A percentile compares a stretch with the other conserved stretches of the same genome.
phyloP scores from a whole-genome alignment of 768 basidiomycete genomes.

The Holtermanniella nyarrowii region DNA sequence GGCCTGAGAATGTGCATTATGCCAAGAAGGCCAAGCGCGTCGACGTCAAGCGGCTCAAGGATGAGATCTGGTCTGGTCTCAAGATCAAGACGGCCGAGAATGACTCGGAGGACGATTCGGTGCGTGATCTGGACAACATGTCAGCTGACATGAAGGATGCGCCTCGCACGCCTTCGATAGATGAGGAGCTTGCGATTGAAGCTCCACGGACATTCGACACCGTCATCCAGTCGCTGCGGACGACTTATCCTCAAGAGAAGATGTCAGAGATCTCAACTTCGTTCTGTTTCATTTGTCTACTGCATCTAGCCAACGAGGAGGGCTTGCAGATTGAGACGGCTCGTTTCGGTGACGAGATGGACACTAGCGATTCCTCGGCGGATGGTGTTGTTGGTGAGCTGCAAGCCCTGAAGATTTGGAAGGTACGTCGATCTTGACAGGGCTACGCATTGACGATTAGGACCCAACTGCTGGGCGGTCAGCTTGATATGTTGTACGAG shows the following conservation, averaged over 20 bases:
- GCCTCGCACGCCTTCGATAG: slow-evolving; percentile 14
- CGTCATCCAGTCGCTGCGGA: slow-evolving; percentile 71
- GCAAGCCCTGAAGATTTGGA: slow-evolving; percentile 36
- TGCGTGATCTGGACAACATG: slow-evolving; percentile 5
- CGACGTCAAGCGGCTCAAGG: slow-evolving; percentile 91
- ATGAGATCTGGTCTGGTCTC: slow-evolving; percentile 91
- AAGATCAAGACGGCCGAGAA: slow-evolving; percentile 55
- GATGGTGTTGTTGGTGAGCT: slow-evolving; percentile 37
- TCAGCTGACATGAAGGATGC: slow-evolving; percentile 7
- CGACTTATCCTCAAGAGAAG: slow-evolving; percentile 79
- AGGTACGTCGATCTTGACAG: slow-evolving; percentile 16
- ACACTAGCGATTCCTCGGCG: slow-evolving; percentile 24
- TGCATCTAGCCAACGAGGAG: slow-evolving; percentile 94
- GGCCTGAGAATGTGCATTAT: slow-evolving; percentile 84
- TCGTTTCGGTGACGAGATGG: slow-evolving; percentile 22
- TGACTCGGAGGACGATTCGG: slow-evolving; percentile 30
- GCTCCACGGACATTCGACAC: slow-evolving; percentile 40
- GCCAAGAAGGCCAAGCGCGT: slow-evolving; percentile 92
- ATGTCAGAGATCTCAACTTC: slow-evolving; percentile 98
- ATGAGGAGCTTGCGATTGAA: slow-evolving; percentile 9
- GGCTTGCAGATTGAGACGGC: slow-evolving; percentile 64
- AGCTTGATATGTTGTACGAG: slow-evolving; percentile 7
- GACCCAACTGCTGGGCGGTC: slow-evolving; percentile 27
- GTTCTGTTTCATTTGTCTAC: slow-evolving; percentile 96
- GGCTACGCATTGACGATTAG: background rate